Percentiles rank a stretch among this genome's conserved stretches.
Evolutionary conservation across 1,284 basidiomycete species (phyloP).

Genomic region (Boletus albobrunnescens): DNA sequence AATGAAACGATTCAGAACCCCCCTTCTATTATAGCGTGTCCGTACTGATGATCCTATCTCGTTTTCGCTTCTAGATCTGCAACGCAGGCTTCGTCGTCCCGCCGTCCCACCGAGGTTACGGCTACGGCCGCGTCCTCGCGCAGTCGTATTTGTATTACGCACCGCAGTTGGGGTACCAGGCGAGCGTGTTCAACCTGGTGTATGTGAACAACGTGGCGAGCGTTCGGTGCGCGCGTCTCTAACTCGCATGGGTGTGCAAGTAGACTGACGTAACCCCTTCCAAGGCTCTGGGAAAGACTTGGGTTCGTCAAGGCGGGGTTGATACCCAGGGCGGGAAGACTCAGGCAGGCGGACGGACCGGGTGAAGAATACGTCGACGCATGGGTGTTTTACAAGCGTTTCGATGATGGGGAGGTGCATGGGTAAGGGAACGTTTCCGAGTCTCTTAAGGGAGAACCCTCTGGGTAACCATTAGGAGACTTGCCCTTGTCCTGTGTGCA

Average conservation of each 20-base stretch:
- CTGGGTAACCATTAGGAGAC: no score
- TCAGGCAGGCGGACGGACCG: slow-evolving; percentile 59
- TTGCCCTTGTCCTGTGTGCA: no score
- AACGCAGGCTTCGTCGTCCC: slow-evolving; percentile 90
- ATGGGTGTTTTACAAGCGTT: slow-evolving; percentile 81
- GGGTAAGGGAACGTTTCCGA: no score
- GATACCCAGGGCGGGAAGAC: slow-evolving; percentile 81
- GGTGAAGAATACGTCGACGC: slow-evolving; percentile 90
- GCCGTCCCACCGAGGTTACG: slow-evolving; percentile 58
- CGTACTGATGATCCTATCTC: slow-evolving; percentile 1
- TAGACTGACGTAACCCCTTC: background rate
- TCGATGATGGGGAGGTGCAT: slow-evolving; percentile 34
- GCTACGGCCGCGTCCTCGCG: slow-evolving; percentile 73
- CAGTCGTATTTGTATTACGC: slow-evolving; percentile 81
- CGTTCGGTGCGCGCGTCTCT: slow-evolving; percentile 50
- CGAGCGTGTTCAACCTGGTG: slow-evolving; percentile 91
- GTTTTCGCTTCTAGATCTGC: slow-evolving; percentile 55
- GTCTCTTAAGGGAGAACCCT: no score
- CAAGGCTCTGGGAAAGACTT: slow-evolving; percentile 80
- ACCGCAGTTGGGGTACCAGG: slow-evolving; percentile 77
- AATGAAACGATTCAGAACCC: slow-evolving; percentile 9
- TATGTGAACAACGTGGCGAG: slow-evolving; percentile 79
- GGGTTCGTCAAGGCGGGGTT: slow-evolving; percentile 80
- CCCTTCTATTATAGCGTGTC: background rate
- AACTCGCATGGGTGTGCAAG: background rate